These are phyloP conservation scores for Pythium scleroteichum DNA, from an alignment of 352 stramenopile genomes.

Conservation along the genomic window DNA sequence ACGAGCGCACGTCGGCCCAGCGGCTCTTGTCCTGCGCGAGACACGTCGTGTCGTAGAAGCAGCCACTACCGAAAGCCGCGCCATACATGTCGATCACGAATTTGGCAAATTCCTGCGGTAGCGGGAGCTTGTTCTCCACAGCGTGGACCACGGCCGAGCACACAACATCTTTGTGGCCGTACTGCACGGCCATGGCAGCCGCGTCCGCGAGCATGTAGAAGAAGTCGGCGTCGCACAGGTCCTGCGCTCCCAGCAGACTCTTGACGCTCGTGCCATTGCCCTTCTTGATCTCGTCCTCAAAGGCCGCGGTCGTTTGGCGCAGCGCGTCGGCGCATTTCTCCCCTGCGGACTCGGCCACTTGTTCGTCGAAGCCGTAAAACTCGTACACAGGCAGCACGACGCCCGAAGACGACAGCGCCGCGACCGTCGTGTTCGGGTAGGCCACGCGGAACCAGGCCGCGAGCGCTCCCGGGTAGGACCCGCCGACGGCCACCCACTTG, in stretches of 20 bases:
- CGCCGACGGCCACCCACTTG: conserved; percentile 78
- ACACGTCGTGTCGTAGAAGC: conserved; percentile 86
- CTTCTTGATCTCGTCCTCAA: conserved; percentile 56
- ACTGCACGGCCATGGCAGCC: conserved; percentile 88
- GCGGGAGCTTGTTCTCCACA: conserved; percentile 47
- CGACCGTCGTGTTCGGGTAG: conserved; percentile 78
- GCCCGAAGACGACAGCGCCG: conserved; percentile 69
- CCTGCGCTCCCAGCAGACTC: conserved; percentile 57
- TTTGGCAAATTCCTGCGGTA: conserved; percentile 71
- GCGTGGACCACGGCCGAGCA: conserved; percentile 60
- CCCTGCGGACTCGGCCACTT: conserved; percentile 62
- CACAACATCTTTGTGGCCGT: conserved; percentile 81
- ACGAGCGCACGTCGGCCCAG: conserved; percentile 80
- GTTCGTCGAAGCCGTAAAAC: conserved; percentile 84
- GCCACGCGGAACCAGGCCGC: conserved; percentile 80
- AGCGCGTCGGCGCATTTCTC: conserved; percentile 63
- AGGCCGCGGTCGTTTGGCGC: conserved; percentile 58
- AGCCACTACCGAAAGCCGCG: conserved; percentile 65
- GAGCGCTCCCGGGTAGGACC: conserved; percentile 82
- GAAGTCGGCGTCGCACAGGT: conserved; percentile 72
- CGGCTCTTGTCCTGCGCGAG: conserved; percentile 44
- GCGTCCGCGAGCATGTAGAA: conserved; percentile 91
- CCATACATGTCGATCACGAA: conserved; percentile 86
- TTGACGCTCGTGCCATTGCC: conserved; percentile 64
- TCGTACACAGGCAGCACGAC: conserved; percentile 82